Percentiles rank a stretch among this genome's conserved stretches.
Evolutionary conservation across 495 filamentous ascomycete genomes (phyloP).

Genomic region (Hyaloscypha bicolor): DNA sequence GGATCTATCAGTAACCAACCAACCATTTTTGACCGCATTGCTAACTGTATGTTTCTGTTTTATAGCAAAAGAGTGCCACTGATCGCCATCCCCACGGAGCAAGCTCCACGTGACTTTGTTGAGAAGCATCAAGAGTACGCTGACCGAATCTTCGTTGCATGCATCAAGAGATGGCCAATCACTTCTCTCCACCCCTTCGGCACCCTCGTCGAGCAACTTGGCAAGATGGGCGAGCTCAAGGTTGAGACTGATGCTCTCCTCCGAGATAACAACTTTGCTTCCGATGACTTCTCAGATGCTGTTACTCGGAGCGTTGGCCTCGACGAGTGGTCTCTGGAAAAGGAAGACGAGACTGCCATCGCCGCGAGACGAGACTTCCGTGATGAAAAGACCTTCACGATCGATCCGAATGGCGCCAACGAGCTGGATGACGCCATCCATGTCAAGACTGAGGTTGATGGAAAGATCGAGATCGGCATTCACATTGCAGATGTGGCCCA

Average conservation of each 20-base stretch:
- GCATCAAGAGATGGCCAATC: constrained; percentile 99
- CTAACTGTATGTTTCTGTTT: constrained; percentile 8
- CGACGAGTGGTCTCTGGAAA: constrained; percentile 85
- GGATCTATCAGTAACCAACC: background rate
- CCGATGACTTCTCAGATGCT: constrained; percentile 96
- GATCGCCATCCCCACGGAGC: constrained; percentile 97
- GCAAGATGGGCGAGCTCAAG: constrained; percentile 94
- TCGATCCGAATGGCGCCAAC: constrained; percentile 80
- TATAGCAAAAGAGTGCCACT: constrained; percentile 83
- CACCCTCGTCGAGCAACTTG: constrained; percentile 94
- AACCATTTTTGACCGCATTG: constrained; percentile 2
- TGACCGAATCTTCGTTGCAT: constrained; percentile 96
- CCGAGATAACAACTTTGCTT: constrained; percentile 96
- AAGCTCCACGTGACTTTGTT: constrained; percentile 96
- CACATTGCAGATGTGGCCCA: constrained; percentile 96
- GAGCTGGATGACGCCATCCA: constrained; percentile 92
- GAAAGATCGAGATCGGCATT: constrained; percentile 89
- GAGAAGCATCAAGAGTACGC: constrained; percentile 98
- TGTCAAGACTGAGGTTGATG: constrained; percentile 77
- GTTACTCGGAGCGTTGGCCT: constrained; percentile 90
- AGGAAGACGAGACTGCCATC: constrained; percentile 76
- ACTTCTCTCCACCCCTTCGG: constrained; percentile 99
- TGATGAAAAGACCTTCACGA: constrained; percentile 84
- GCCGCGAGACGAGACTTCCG: constrained; percentile 88
- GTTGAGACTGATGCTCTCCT: constrained; percentile 97